Evolutionary conservation across 306 rosid genomes (phyloP).

Genomic region (Macrotyloma uniflorum): DNA sequence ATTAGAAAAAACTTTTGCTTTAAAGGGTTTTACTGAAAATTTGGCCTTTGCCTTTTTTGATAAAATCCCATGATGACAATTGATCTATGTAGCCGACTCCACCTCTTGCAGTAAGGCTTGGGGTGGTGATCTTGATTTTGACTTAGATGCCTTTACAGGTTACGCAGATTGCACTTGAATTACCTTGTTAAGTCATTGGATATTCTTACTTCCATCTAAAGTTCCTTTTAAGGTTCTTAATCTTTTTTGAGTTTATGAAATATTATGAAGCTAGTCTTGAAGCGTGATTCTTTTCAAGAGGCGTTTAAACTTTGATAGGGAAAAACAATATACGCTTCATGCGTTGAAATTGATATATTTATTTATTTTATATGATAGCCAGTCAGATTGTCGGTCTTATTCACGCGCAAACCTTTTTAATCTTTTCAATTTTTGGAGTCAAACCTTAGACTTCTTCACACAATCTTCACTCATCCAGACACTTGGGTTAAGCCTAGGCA

Average conservation of each 20-base stretch:
- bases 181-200: slow-evolving; percentile 4
- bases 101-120: background rate
- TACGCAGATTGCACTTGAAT: background rate
- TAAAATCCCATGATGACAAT: background rate
- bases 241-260: slow-evolving; percentile 8
- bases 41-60: background rate
- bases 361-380: background rate
- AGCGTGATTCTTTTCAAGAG: background rate
- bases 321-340: background rate
- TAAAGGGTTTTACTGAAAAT: background rate
- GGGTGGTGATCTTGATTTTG: background rate
- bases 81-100: background rate
- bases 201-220: background rate
- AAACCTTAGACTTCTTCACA: background rate
- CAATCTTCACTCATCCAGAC: background rate
- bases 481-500: too few relatives aligned
- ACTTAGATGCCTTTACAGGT: background rate
- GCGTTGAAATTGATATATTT: background rate
- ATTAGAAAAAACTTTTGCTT: background rate
- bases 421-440: background rate
- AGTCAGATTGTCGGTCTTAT: background rate
- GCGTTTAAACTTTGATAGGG: slow-evolving; percentile 6
- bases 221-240: slow-evolving; percentile 9
- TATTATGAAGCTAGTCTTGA: slow-evolving; percentile 12
- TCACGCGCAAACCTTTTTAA: background rate